phyloP scores from a whole-genome alignment of 75 land plant species.

The Adiantum capillusveneris region DNA sequence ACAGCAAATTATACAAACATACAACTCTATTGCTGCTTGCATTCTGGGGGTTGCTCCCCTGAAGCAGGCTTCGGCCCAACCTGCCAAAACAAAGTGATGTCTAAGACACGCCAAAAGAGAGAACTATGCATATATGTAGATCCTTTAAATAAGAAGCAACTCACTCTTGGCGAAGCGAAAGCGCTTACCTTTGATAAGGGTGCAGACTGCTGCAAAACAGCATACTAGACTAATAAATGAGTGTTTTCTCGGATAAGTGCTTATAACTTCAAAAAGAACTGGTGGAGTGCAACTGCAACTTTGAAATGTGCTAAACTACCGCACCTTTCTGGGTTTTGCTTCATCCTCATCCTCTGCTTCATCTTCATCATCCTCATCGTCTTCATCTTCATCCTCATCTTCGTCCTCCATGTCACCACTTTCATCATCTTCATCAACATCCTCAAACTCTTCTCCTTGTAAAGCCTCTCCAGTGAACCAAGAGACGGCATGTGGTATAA shows the following conservation, averaged over 20 bases:
- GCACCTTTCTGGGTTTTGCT: constrained; percentile 13
- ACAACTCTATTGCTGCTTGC: constrained; percentile 38
- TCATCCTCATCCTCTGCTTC: constrained; percentile 24
- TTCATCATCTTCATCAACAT: constrained; percentile 28
- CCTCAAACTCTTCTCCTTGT: constrained; percentile 39
- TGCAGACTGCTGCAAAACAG: neutral
- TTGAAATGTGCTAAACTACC: too few relatives aligned
- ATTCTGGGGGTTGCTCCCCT: constrained; percentile 37
- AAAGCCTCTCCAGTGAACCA: constrained; percentile 54
- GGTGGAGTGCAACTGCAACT: too few relatives aligned
- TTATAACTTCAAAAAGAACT: too few relatives aligned
- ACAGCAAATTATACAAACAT: neutral
- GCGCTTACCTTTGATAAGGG: neutral
- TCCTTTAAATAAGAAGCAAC: neutral
- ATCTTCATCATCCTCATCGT: constrained; percentile 25
- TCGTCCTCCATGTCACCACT: constrained; percentile 28
- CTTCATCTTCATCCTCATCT: constrained; percentile 33
- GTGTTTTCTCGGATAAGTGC: neutral
- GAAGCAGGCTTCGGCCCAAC: neutral
- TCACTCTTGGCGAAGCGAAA: neutral
- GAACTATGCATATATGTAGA: neutral
- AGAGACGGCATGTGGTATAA: constrained; percentile 56
- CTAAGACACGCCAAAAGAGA: neutral
- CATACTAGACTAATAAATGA: neutral
- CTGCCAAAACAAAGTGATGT: neutral